Base-by-base conservation (phyloP, 495 filamentous ascomycete genomes). In the Aspergillus conjunctus region DNA sequence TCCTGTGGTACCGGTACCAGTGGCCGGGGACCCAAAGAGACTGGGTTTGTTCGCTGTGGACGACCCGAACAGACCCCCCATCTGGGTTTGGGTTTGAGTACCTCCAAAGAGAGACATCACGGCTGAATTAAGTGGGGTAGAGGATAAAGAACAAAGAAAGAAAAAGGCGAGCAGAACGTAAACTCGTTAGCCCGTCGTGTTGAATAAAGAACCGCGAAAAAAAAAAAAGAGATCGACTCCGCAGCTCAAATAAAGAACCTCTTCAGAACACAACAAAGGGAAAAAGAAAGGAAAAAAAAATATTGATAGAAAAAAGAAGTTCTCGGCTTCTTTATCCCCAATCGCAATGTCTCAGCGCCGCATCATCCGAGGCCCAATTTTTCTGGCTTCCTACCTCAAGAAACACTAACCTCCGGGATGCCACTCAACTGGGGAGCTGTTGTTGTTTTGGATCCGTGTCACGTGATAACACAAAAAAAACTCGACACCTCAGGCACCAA, bases 91-190 rank as follows among this genome's bases (percentile, higher is more conserved):
- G 5, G 48, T 20, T 30, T 59, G 59, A 33, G 26, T 26, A 26
- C 56, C 54, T 37, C 76, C 74, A 56, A 82, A 80, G n/a, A 79
- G 68, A 32, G 77, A 77, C 62, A 71, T 75, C 31, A 56, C 66
- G 32, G 30, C n/a, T 7, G 44, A 43, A 14, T 53, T 15, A 53
- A 7, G 31, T 14, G 21, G 30, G 7, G 32, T n/a, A 8, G 10
- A 55, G 21, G 52, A 43, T 43, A 15, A 43, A 43, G 9, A 43
- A 43, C 6, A 2, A 43, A 43, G 12, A 2, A 26, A 26, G 26
- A 26, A 26, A 41, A 14, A 21, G 18, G n/a, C 18, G 11, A 20
- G 32, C 7, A 41, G 11, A 54, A 10, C 9, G 17, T n/a, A 30
- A 54, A 54, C 26, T 26, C 26, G 26, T 26, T 26, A 26, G 2